Conservation (phyloP, 2,329 filamentous ascomycete species). For the Sclerotinia borealis region DNA sequence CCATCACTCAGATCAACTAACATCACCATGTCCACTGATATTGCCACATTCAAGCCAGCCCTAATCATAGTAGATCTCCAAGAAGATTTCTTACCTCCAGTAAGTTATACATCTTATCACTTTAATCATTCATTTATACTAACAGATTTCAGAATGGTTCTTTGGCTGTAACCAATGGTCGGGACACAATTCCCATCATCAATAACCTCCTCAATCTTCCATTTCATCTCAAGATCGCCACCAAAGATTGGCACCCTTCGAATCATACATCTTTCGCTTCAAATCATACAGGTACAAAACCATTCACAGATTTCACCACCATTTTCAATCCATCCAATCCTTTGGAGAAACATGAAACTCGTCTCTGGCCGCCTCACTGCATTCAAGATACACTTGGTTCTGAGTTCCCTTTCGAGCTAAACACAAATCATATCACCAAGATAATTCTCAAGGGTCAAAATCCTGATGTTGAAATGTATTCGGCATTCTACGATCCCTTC, state of each 20-base stretch:
- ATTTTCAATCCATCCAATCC: conserved; percentile 63
- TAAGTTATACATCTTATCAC: conserved; percentile 40
- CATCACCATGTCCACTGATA: not conserved
- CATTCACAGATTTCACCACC: conserved; percentile 59
- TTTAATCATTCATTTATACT: not conserved
- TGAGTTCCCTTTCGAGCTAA: conserved; percentile 66
- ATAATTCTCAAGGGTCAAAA: conserved; percentile 76
- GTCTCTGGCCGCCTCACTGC: conserved; percentile 89
- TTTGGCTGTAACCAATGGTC: conserved; percentile 73
- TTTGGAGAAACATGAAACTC: conserved; percentile 55
- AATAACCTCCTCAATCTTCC: conserved; percentile 68
- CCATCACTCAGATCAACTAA: not conserved
- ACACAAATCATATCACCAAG: conserved; percentile 51
- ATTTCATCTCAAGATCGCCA: conserved; percentile 71
- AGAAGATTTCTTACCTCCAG: conserved; percentile 90
- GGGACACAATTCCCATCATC: conserved; percentile 61
- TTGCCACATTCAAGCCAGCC: conserved; percentile 42
- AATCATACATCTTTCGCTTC: conserved; percentile 83
- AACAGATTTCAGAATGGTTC: conserved; percentile 58
- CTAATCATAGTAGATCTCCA: conserved; percentile 81
- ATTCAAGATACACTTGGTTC: conserved; percentile 69
- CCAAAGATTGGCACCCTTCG: conserved; percentile 84
- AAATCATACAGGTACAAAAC: conserved; percentile 63
- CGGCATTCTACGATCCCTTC: conserved; percentile 81
- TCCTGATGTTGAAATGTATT: conserved; percentile 82